Evolutionary conservation across 768 basidiomycete genomes (phyloP).

Genomic region (Chalciporus chontae): DNA sequence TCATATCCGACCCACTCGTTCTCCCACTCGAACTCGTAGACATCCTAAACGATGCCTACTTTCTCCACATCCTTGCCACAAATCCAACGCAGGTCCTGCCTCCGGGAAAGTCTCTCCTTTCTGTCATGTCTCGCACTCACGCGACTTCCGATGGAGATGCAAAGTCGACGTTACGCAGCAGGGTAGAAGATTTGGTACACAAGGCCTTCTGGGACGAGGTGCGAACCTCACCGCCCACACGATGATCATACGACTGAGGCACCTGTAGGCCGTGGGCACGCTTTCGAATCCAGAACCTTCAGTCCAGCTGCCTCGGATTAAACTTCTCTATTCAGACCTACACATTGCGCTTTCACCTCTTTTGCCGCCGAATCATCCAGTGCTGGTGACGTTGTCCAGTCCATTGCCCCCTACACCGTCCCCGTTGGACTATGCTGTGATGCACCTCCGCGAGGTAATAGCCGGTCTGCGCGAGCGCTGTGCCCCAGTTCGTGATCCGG

Average conservation of each 20-base stretch:
- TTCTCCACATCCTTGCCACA: constrained; percentile 64
- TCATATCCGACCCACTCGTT: constrained; percentile 22
- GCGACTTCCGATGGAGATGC: constrained; percentile 14
- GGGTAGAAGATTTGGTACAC: constrained; percentile 48
- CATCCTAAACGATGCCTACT: constrained; percentile 55
- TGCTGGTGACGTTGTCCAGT: constrained; percentile 50
- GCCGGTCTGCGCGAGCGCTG: constrained; percentile 54
- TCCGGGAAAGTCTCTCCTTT: constrained; percentile 67
- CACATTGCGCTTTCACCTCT: constrained; percentile 48
- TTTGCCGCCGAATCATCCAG: constrained; percentile 51
- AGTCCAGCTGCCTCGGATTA: constrained; percentile 56
- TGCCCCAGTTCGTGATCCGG: constrained; percentile 59
- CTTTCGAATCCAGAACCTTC: constrained; percentile 59
- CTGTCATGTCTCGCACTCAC: constrained; percentile 45
- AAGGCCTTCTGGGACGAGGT: constrained; percentile 77
- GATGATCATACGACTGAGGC: constrained; percentile 18
- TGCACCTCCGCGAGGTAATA: constrained; percentile 53
- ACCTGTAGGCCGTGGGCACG: constrained; percentile 47
- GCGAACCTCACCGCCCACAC: constrained; percentile 19
- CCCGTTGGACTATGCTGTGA: constrained; percentile 56
- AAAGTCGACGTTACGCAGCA: constrained; percentile 40
- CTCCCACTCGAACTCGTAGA: constrained; percentile 58
- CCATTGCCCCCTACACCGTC: constrained; percentile 67
- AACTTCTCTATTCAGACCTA: constrained; percentile 53
- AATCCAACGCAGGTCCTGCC: constrained; percentile 61